Evolutionary conservation across 257 asterid genomes (phyloP).

Genomic region (Knoxia roxburghii): DNA sequence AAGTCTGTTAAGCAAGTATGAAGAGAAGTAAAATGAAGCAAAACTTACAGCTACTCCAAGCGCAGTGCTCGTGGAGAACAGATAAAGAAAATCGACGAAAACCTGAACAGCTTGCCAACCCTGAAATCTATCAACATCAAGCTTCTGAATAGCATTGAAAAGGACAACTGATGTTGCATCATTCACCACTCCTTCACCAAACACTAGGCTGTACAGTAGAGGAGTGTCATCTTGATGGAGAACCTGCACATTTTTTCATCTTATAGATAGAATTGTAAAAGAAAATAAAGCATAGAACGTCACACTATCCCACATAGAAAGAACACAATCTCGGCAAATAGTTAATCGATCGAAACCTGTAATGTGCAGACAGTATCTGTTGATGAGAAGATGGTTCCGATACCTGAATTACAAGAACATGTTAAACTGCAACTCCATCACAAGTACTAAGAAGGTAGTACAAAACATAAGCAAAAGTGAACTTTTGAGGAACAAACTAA

Average conservation of each 20-base stretch:
- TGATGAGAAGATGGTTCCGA: conserved; percentile 85
- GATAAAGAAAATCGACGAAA: conserved; percentile 60
- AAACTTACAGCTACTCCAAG: conserved; percentile 76
- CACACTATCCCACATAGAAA: not conserved
- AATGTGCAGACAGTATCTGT: conserved; percentile 96
- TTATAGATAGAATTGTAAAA: not conserved
- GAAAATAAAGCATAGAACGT: not conserved
- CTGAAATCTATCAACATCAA: conserved; percentile 50
- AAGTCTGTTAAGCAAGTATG: not conserved
- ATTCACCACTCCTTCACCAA: conserved; percentile 97
- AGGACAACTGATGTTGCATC: conserved; percentile 97
- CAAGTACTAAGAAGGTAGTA: not conserved
- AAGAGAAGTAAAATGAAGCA: not conserved
- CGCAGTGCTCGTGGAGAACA: conserved; percentile 87
- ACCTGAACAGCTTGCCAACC: conserved; percentile 60
- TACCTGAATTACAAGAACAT: conserved; percentile 33
- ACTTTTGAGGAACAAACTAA: conserved; percentile 47
- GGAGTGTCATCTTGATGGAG: conserved; percentile 96
- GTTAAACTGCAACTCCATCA: not conserved
- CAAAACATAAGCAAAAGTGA: not conserved
- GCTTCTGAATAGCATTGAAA: conserved; percentile 86
- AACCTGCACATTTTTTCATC: conserved; percentile 44
- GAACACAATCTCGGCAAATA: not conserved
- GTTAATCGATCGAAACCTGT: conserved; percentile 47
- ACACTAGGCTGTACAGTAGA: conserved; percentile 82